Base-by-base conservation (phyloP, 108 stramenopile species). In the Nitzschia sp. region DNA sequence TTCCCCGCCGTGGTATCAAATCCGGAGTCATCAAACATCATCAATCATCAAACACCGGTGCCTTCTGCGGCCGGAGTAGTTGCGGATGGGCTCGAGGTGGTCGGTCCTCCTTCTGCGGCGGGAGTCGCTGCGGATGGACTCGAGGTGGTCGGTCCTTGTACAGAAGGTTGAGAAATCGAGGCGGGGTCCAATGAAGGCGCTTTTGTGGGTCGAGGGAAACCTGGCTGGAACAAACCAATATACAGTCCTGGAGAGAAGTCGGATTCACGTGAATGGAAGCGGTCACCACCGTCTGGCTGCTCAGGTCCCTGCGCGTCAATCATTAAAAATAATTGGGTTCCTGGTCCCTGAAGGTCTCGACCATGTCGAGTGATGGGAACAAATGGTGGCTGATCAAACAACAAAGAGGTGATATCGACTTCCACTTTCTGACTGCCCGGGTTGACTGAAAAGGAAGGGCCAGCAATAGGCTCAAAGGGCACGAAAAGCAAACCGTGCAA, bases 271-370 rank as follows among this genome's bases (percentile, higher is more conserved):
- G 53, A 23, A 13, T 41, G 32, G 45, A 72, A 72, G 30, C 62
- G 36, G 41, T 72, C 54, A 19, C 71, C 71, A 30, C 62, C 62
- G 17, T 32, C n/a, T 19, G 21, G 25, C 36, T 72, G 61, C 16
- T 50, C 71, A 11, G 71, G 28, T 45, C 71, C 71, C 25, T 61
- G 62, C 45, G 59, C 53, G 5, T 54, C 21, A 44, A 72, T 72
- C 71, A 72, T 72, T 1, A 72, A 16, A 16, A 63, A 22, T 3
- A 72, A 2, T 55, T 72, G 61, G 1, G 38, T n/a, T 21, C 19
- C 17, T 21, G 34, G 23, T 13, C 41, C 60, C 30, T 56, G 55
- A 11, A 56, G 13, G 22, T 61, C n/a, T 29, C 27, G 0, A 3
- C 15, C 57, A 34, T 29, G 55, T 22, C 58, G 36, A 45, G 22